Evolutionary conservation across 192 early-diverging fungal genomes (phyloP), one percentile per base, ranked within the genome.

Genomic region (Coemansia biformis): DNA sequence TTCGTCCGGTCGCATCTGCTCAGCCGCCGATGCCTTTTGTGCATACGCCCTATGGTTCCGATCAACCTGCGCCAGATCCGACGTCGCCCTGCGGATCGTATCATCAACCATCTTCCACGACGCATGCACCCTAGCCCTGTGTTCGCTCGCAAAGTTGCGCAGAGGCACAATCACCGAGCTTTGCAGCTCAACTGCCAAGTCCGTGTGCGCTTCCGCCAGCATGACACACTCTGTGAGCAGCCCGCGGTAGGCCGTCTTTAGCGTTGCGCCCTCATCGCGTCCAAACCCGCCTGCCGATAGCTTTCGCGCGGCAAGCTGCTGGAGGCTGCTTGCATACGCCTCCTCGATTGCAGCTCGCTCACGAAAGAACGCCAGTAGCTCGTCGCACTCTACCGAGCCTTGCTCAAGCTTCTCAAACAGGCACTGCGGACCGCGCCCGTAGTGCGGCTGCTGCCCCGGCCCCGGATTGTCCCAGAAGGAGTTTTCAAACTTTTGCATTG

Each of bases 391-490:
- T 7, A 26, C 43, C 2, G 62, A 47, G 6, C 74, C 74, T 41
- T 76, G 74, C 46, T 70, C 59, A 22, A 76, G 51, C 57, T 70
- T 66, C 38, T 63, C 62, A 46, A 70, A 64, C 23, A 76, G 59
- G 19, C 57, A 29, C 40, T 71, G 63, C 19, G 66, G 65, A 14
- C 66, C 66, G 10, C 62, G 53, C 47, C 60, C 66, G 63, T 76
- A 70, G 32, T 58, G 66, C 26, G 67, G 63, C 42, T 54, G 63
- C 46, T 74, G 63, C 3, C 74, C 74, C 1, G 46, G 33, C 8
- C 60, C 66, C 2, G 66, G 63, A 54, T 76, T 76, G 59, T 69
- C 66, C 74, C 74, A 76, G 63, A 76, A 76, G 26, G 66, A 62
- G 41, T 70, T 71, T 54, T 76, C 67, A 53, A 65, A 76, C 63